Evolutionary conservation across 495 filamentous ascomycete genomes (phyloP).

Genomic region (Staphylotrichum tortipilum): DNA sequence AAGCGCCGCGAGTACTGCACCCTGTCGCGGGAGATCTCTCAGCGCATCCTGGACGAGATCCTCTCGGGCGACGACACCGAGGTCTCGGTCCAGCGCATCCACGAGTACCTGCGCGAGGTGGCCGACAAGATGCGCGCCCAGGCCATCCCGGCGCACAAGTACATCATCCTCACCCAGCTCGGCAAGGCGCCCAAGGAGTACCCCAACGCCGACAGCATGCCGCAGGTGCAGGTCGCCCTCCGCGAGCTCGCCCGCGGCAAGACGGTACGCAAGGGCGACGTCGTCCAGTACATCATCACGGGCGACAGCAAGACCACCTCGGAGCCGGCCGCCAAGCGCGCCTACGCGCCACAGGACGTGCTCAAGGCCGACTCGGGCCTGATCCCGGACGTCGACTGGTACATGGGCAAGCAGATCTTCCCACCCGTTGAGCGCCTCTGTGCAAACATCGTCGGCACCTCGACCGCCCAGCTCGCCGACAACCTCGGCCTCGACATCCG

Average conservation of each 20-base stretch:
- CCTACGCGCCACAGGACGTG: constrained; percentile 79
- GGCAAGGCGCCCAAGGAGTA: constrained; percentile 91
- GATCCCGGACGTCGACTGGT: constrained; percentile 87
- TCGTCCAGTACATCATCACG: constrained; percentile 92
- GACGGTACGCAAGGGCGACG: constrained; percentile 79
- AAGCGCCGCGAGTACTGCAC: constrained; percentile 91
- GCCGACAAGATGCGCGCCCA: constrained; percentile 73
- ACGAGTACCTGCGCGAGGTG: constrained; percentile 82
- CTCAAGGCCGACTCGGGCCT: constrained; percentile 63
- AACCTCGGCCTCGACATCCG: constrained; percentile 84
- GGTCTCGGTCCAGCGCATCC: constrained; percentile 76
- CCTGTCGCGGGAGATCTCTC: constrained; percentile 87
- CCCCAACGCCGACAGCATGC: constrained; percentile 86
- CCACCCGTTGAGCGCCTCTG: constrained; percentile 97
- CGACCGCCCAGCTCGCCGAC: constrained; percentile 77
- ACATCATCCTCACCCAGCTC: constrained; percentile 95
- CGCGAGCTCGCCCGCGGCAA: constrained; percentile 82
- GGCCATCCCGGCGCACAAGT: constrained; percentile 67
- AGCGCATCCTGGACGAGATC: constrained; percentile 75
- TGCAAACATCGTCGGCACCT: constrained; percentile 87
- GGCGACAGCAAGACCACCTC: constrained; percentile 63
- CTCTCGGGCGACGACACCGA: constrained; percentile 91
- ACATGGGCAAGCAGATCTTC: constrained; percentile 96
- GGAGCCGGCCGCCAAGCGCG: constrained; percentile 73
- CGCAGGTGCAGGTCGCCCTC: constrained; percentile 92